A percentile compares a stretch with the other conserved stretches of the same genome.
These are phyloP conservation scores for Microascus cirrosus DNA, from an alignment of 2,329 filamentous ascomycete species.

Conservation along the genomic window DNA sequence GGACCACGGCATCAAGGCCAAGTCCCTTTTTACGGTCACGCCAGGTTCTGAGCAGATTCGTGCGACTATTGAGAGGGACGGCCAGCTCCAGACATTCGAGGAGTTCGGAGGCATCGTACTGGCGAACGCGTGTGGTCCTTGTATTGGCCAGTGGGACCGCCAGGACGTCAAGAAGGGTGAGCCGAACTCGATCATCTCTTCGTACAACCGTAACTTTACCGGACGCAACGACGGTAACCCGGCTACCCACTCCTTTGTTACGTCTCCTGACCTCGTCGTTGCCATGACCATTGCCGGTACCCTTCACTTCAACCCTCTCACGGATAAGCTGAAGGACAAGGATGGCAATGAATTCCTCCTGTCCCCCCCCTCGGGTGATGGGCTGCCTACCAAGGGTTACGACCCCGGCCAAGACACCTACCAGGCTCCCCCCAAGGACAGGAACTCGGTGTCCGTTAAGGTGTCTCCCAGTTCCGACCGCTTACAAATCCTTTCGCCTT, in stretches of 20 bases:
- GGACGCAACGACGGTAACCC: slow-evolving; percentile 95
- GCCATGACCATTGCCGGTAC: slow-evolving; percentile 75
- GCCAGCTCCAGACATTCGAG: slow-evolving; percentile 88
- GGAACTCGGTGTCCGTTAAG: slow-evolving; percentile 59
- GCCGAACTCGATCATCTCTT: slow-evolving; percentile 93
- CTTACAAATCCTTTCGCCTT: slow-evolving; percentile 83
- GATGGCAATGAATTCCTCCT: slow-evolving; percentile 95
- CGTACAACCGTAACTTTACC: slow-evolving; percentile 99
- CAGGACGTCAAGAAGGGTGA: slow-evolving; percentile 89
- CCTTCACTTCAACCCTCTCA: slow-evolving; percentile 90
- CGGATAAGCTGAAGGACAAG: slow-evolving; percentile 85
- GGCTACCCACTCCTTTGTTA: slow-evolving; percentile 86
- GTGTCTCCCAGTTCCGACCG: slow-evolving; percentile 87
- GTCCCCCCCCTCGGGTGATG: slow-evolving; percentile 65
- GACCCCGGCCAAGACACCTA: slow-evolving; percentile 90
- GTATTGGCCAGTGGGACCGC: slow-evolving; percentile 94
- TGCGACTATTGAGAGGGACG: slow-evolving; percentile 82
- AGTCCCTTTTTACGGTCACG: slow-evolving; percentile 87
- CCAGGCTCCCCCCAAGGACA: slow-evolving; percentile 83
- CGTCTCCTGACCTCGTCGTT: slow-evolving; percentile 81
- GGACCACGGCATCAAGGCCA: slow-evolving; percentile 85
- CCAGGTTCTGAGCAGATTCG: slow-evolving; percentile 96
- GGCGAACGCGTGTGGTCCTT: slow-evolving; percentile 88
- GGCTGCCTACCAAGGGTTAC: slow-evolving; percentile 72
- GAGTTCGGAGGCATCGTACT: slow-evolving; percentile 92